phyloP scores from a whole-genome alignment of 345 rosid species.

The Eucalyptus melliodora region DNA sequence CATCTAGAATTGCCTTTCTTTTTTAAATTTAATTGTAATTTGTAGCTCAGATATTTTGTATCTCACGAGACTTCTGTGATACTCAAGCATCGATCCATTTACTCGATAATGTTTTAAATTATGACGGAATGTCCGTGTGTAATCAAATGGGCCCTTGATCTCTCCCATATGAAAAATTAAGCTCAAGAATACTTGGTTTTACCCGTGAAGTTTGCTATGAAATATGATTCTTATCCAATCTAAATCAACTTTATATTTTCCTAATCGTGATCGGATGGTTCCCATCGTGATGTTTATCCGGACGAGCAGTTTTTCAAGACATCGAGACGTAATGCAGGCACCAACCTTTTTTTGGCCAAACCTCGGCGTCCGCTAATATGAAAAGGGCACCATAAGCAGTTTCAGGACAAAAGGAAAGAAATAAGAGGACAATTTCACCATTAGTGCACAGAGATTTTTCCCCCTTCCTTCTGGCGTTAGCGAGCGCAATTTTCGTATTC shows the following conservation, averaged over 20 bases:
- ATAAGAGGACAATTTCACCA: background rate
- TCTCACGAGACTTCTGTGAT: rapidly evolving
- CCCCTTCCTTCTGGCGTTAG: background rate
- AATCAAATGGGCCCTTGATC: no score
- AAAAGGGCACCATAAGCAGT: background rate
- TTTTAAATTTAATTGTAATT: no score
- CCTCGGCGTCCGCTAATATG: background rate
- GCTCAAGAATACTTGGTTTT: no score
- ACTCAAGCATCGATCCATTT: background rate
- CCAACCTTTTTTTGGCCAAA: background rate
- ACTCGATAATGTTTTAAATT: no score
- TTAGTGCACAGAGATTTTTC: background rate
- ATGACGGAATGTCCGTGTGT: no score
- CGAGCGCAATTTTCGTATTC: background rate
- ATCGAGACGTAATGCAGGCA: background rate
- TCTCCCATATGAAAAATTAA: no score
- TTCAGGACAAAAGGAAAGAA: background rate
- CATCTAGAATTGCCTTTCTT: background rate
- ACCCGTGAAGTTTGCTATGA: background rate
- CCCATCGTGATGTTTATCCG: background rate
- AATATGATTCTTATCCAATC: background rate
- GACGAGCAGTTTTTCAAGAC: background rate
- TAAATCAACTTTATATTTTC: background rate
- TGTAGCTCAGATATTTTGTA: no score
- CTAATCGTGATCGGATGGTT: no score